Percentiles rank a stretch among this genome's conserved stretches.
Evolutionary conservation across 371 early-diverging fungal species (phyloP).

Genomic region (Mucor lusitanicus): DNA sequence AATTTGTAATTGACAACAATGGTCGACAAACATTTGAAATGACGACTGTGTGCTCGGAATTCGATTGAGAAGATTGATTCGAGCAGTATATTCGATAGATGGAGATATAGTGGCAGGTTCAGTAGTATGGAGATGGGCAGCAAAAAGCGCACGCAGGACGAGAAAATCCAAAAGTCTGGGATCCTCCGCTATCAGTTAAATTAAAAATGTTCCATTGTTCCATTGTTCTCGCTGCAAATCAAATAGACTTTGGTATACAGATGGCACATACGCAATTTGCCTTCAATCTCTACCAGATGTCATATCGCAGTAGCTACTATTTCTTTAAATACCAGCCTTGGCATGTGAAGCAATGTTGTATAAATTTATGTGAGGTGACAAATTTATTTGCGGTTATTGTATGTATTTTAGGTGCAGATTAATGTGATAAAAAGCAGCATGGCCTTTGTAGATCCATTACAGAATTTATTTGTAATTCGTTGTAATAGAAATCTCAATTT

Average conservation of each 20-base stretch:
- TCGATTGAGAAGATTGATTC: background rate
- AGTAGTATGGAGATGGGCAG: too few relatives aligned
- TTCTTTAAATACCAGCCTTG: background rate
- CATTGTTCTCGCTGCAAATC: too few relatives aligned
- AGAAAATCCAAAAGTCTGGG: too few relatives aligned
- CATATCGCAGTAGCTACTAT: background rate
- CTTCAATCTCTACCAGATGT: background rate
- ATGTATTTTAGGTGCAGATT: background rate
- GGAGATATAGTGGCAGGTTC: too few relatives aligned
- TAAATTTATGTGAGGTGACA: background rate
- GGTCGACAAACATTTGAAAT: background rate
- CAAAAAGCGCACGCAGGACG: too few relatives aligned
- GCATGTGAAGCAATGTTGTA: background rate
- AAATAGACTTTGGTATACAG: too few relatives aligned
- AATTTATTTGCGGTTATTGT: background rate
- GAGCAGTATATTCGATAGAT: too few relatives aligned
- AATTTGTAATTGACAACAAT: background rate
- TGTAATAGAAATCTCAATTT: background rate
- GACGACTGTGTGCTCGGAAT: background rate
- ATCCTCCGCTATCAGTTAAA: too few relatives aligned
- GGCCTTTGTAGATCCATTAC: background rate
- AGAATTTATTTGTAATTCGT: background rate
- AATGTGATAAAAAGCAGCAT: background rate
- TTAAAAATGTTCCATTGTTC: too few relatives aligned
- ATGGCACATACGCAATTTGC: background rate